These are phyloP conservation scores for Xerocomus spinulosus DNA, from an alignment of 768 basidiomycete species.

Conservation along the genomic window DNA sequence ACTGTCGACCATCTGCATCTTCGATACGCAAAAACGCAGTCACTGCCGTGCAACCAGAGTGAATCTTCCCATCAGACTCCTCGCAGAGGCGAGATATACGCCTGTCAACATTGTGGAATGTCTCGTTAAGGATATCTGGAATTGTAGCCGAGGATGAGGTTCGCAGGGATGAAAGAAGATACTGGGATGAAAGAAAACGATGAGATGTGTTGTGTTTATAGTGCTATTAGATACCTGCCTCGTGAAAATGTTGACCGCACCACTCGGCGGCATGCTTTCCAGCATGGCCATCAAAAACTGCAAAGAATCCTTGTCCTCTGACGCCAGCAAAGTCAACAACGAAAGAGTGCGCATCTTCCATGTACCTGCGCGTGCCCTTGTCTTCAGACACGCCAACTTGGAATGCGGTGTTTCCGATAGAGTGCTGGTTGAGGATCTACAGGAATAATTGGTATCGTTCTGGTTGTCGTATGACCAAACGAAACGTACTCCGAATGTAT, in stretches of 20 bases:
- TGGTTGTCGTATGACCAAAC: background rate
- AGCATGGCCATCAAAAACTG: constrained; percentile 97
- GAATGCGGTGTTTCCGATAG: constrained; percentile 59
- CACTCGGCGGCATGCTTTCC: constrained; percentile 99
- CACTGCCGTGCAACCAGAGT: constrained; percentile 96
- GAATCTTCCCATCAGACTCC: constrained; percentile 86
- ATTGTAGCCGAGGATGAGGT: constrained; percentile 54
- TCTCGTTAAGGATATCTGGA: constrained; percentile 87
- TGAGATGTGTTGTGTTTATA: constrained; percentile 3
- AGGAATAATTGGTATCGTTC: background rate
- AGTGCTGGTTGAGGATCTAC: constrained; percentile 57
- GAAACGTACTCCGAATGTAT: constrained; percentile 68
- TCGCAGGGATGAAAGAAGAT: constrained; percentile 67
- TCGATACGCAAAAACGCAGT: constrained; percentile 93
- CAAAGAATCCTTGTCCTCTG: constrained; percentile 96
- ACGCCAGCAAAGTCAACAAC: constrained; percentile 90
- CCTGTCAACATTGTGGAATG: constrained; percentile 90
- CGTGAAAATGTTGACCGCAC: constrained; percentile 96
- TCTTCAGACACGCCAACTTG: constrained; percentile 71
- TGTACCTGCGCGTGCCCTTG: constrained; percentile 83
- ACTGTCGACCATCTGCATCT: constrained; percentile 67
- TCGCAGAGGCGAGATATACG: constrained; percentile 80
- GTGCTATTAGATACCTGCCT: constrained; percentile 42
- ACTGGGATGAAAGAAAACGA: constrained; percentile 31
- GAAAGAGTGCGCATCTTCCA: constrained; percentile 98